Conservation (phyloP, 1,284 basidiomycete genomes). For the Golubevia pallescens region DNA sequence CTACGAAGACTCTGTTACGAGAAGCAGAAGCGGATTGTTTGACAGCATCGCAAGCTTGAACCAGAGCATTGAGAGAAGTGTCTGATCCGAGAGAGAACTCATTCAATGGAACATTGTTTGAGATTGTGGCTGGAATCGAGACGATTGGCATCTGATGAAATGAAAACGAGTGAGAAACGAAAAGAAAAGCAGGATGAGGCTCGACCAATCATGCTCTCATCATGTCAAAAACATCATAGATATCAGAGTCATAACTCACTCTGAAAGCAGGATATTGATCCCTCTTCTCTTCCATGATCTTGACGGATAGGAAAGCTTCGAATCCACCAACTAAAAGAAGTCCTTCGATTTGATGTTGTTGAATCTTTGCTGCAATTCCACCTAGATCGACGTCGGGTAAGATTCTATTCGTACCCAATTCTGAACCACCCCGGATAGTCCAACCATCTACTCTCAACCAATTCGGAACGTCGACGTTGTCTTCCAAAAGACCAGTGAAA, state of each 20-base stretch:
- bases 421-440: constrained; percentile 95
- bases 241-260: constrained; percentile 66
- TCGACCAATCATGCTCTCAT: not conserved
- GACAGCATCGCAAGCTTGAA: constrained; percentile 95
- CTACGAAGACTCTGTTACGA: constrained; percentile 92
- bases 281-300: constrained; percentile 79
- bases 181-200: not conserved
- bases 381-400: constrained; percentile 86
- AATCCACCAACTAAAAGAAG: constrained; percentile 93
- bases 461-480: constrained; percentile 81
- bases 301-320: constrained; percentile 84
- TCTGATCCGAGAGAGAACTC: constrained; percentile 94
- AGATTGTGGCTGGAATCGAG: constrained; percentile 78
- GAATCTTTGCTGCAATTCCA: constrained; percentile 81
- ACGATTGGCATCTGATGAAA: constrained; percentile 39
- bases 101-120: constrained; percentile 96
- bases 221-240: not conserved
- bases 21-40: constrained; percentile 96
- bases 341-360: constrained; percentile 81
- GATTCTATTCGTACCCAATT: constrained; percentile 92
- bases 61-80: constrained; percentile 94
- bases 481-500: constrained; percentile 89
- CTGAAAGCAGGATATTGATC: constrained; percentile 86
- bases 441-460: constrained; percentile 98
- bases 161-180: constrained; percentile 1